Evolutionary conservation across 2,329 filamentous ascomycete genomes (phyloP).

Genomic region (Xylaria sp.): DNA sequence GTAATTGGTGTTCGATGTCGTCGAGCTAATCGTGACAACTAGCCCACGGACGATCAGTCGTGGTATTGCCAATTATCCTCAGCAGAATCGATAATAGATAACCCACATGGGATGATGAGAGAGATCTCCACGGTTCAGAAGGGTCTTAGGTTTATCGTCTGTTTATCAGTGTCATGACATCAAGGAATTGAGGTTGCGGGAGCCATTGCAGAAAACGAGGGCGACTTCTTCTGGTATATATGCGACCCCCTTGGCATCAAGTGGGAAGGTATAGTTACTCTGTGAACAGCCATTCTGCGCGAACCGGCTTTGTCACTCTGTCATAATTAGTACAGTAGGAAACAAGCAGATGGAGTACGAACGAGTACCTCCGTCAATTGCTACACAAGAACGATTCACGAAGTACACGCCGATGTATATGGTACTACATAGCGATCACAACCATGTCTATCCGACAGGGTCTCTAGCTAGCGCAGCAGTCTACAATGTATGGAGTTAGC

Average conservation of each 20-base stretch:
- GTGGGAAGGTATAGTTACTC: neutral
- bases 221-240: constrained; percentile 16
- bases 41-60: neutral
- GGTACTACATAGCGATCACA: constrained; percentile 11
- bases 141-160: neutral
- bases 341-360: constrained; percentile 17
- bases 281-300: neutral
- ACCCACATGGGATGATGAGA: constrained; percentile 2
- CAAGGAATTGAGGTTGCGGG: constrained; percentile 4
- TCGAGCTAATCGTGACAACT: neutral
- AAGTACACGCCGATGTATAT: constrained; percentile 11
- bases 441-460: constrained; percentile 20
- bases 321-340: constrained; percentile 13
- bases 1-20: constrained; percentile 1
- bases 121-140: constrained; percentile 1
- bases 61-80: neutral
- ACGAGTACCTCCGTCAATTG: neutral
- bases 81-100: neutral
- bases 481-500: constrained; percentile 17
- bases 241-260: constrained; percentile 5
- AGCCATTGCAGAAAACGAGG: neutral
- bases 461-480: constrained; percentile 16
- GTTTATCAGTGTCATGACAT: constrained; percentile 13
- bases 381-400: constrained; percentile 15
- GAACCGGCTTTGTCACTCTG: constrained; percentile 7